Evolutionary conservation across 768 basidiomycete genomes (phyloP).

Genomic region (Boletus subparvulus): DNA sequence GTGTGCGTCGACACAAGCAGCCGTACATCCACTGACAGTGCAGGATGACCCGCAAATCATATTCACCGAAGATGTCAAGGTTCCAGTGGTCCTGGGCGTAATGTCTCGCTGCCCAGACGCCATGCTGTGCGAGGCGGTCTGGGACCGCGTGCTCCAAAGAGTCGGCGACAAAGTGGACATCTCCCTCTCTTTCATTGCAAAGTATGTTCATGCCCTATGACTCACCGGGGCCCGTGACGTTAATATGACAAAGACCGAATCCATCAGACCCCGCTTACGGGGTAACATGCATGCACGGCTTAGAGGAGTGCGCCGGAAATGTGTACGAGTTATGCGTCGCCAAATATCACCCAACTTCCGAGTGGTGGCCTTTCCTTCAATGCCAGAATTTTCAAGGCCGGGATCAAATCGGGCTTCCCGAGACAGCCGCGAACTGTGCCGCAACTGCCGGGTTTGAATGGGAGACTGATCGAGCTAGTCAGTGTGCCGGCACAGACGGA

Average conservation of each 20-base stretch:
- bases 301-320: conserved; percentile 82
- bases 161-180: conserved; percentile 67
- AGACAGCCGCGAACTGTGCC: conserved; percentile 67
- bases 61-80: conserved; percentile 35
- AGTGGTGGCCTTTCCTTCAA: conserved; percentile 82
- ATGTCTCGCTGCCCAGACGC: conserved; percentile 84
- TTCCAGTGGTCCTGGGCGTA: conserved; percentile 55
- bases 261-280: conserved; percentile 69
- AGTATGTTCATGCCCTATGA: conserved; percentile 44
- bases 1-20: conserved; percentile 13
- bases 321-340: conserved; percentile 83
- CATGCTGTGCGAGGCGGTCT: conserved; percentile 72
- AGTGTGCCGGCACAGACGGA: conserved; percentile 62
- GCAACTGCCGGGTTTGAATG: conserved; percentile 64
- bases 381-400: conserved; percentile 73
- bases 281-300: conserved; percentile 80
- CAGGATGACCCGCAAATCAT: conserved; percentile 19
- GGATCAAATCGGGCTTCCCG: conserved; percentile 61
- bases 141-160: conserved; percentile 65
- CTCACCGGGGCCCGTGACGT: conserved; percentile 1
- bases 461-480: conserved; percentile 53
- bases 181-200: conserved; percentile 69
- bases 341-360: conserved; percentile 51
- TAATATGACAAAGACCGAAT: conserved; percentile 49
- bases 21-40: conserved; percentile 15